Percentiles rank a stretch among this genome's conserved stretches.
phyloP scores from a whole-genome alignment of 305 asterid species.

The Fraxinus sp. region DNA sequence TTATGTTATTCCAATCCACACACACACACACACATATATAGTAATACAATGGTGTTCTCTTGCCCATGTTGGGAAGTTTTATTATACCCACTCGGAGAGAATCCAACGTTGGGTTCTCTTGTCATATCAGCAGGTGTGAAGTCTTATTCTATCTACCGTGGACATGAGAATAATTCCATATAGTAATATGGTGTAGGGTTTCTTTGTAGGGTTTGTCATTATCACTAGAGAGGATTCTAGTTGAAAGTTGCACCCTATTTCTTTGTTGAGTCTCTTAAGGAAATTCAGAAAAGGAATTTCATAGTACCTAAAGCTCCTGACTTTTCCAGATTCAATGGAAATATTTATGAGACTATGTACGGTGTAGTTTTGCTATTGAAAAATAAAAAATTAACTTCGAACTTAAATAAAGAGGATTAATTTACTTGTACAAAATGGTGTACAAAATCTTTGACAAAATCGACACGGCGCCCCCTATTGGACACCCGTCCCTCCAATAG shows the following conservation, averaged over 20 bases:
- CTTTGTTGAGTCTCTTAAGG: conserved; percentile 29
- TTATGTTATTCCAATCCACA: background rate
- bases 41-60: too few relatives aligned
- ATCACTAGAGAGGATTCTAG: conserved; percentile 21
- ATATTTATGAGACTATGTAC: conserved; percentile 41
- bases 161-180: too few relatives aligned
- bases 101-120: too few relatives aligned
- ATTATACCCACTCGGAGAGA: too few relatives aligned
- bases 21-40: too few relatives aligned
- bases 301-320: conserved; percentile 52
- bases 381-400: background rate
- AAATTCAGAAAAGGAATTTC: conserved; percentile 54
- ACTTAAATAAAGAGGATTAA: background rate
- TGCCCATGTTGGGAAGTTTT: too few relatives aligned
- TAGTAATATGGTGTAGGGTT: conserved; percentile 5
- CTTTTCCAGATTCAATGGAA: conserved; percentile 60
- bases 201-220: conserved; percentile 25
- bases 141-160: too few relatives aligned
- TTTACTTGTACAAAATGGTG: too few relatives aligned
- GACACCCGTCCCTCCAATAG: too few relatives aligned
- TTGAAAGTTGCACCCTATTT: conserved; percentile 17
- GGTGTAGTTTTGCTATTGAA: conserved; percentile 32
- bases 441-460: too few relatives aligned
- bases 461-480: too few relatives aligned
- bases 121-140: too few relatives aligned